Evolutionary conservation across 805 yeast species (phyloP).

Genomic region (Wickerhamiella lipophila): DNA sequence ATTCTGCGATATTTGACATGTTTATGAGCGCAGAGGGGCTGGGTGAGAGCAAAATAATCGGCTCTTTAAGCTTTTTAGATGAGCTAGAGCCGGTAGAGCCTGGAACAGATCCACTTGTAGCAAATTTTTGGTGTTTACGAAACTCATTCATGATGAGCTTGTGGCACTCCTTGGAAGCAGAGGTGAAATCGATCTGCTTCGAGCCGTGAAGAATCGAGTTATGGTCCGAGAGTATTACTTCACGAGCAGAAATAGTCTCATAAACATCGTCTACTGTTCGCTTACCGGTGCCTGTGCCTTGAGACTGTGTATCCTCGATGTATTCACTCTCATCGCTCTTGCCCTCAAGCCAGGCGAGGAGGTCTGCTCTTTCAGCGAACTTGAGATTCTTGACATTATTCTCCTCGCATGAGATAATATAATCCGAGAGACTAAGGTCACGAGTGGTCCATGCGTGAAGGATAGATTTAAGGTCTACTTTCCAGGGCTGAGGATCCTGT

Average conservation of each 20-base stretch:
- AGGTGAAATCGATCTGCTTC: constrained; percentile 28
- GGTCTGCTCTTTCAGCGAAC: constrained; percentile 74
- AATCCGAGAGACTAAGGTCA: constrained; percentile 67
- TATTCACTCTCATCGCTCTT: constrained; percentile 47
- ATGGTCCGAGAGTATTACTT: constrained; percentile 33
- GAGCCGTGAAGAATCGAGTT: constrained; percentile 31
- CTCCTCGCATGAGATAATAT: constrained; percentile 58
- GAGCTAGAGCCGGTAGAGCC: constrained; percentile 14
- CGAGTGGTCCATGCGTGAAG: constrained; percentile 67
- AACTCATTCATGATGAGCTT: constrained; percentile 22
- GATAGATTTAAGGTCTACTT: constrained; percentile 42
- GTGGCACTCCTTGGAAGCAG: constrained; percentile 28
- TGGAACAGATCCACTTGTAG: constrained; percentile 9
- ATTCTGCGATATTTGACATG: constrained; percentile 50
- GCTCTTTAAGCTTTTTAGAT: constrained; percentile 33
- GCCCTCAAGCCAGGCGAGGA: constrained; percentile 71
- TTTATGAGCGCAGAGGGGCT: constrained; percentile 63
- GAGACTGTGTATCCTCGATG: constrained; percentile 25
- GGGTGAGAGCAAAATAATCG: constrained; percentile 66
- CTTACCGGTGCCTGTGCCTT: not conserved
- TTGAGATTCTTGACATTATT: constrained; percentile 55
- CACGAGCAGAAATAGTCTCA: constrained; percentile 28
- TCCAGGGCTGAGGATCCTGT: constrained; percentile 13
- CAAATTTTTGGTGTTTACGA: constrained; percentile 11
- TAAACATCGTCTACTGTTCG: not conserved